Conservation (phyloP, 202 grass and related monocot genomes). For the Brachypodium distachyon region DNA sequence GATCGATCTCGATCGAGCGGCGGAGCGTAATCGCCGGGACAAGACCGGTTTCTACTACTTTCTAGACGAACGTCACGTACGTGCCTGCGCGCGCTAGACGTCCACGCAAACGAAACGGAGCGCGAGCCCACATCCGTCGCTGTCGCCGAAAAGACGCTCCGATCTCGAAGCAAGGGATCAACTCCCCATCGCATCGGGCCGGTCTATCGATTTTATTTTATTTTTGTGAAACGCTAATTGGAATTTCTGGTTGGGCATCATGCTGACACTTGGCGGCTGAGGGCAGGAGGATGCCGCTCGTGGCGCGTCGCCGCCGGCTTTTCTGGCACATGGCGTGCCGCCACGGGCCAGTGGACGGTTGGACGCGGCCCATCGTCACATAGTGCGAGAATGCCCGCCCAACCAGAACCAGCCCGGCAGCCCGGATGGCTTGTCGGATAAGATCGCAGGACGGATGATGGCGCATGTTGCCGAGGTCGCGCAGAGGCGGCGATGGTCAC, state of each 20-base stretch:
- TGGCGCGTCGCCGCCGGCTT: background rate
- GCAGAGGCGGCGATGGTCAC: background rate
- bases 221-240: too few species aligned
- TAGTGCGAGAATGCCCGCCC: conserved; percentile 1
- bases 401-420: too few species aligned
- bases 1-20: background rate
- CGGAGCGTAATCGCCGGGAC: background rate
- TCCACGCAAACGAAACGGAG: conserved; percentile 23
- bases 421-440: background rate
- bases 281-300: background rate
- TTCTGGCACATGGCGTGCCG: conserved; percentile 1
- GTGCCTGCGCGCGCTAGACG: background rate
- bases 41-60: background rate
- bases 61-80: background rate
- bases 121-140: background rate
- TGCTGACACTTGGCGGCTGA: background rate
- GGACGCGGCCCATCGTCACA: conserved; percentile 21
- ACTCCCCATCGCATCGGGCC: background rate
- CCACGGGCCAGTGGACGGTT: background rate
- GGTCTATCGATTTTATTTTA: background rate
- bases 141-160: conserved; percentile 15
- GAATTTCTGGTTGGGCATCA: background rate
- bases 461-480: background rate
- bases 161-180: background rate
- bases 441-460: background rate